These are phyloP conservation scores for Globisporangium solare DNA, from an alignment of 352 stramenopile genomes.

Conservation along the genomic window DNA sequence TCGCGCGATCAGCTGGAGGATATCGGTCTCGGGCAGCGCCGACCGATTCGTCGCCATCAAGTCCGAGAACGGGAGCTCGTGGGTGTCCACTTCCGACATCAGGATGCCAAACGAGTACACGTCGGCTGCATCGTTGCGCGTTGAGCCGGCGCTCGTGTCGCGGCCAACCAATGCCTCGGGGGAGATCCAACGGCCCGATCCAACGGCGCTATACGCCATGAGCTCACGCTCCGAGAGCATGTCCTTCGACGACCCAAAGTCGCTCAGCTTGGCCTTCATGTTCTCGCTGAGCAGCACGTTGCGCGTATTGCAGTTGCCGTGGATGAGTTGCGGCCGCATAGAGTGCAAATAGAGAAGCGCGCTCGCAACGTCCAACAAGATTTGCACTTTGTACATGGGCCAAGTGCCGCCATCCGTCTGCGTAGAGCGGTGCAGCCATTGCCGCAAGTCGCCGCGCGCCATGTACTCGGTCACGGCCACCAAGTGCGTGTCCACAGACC, in stretches of 20 bases:
- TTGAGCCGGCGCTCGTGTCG: conserved; percentile 30
- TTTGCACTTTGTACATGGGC: conserved; percentile 49
- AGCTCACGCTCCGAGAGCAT: conserved; percentile 52
- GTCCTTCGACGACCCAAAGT: conserved; percentile 58
- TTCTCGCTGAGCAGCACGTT: conserved; percentile 57
- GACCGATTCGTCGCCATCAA: conserved; percentile 56
- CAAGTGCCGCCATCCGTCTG: conserved; percentile 37
- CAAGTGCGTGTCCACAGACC: conserved; percentile 64
- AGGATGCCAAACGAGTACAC: conserved; percentile 71
- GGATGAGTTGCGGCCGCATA: conserved; percentile 46
- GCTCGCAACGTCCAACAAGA: conserved; percentile 56
- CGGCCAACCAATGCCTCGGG: conserved; percentile 57
- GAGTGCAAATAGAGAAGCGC: conserved; percentile 67
- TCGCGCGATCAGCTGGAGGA: conserved; percentile 63
- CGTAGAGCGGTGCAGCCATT: conserved; percentile 56
- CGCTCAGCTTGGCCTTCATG: conserved; percentile 61
- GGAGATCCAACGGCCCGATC: conserved; percentile 65
- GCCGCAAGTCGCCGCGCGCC: conserved; percentile 56
- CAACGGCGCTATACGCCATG: conserved; percentile 59
- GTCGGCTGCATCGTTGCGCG: conserved; percentile 26
- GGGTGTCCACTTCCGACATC: conserved; percentile 66
- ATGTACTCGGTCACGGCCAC: conserved; percentile 73
- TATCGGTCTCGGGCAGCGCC: conserved; percentile 50
- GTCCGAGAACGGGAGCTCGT: conserved; percentile 65
- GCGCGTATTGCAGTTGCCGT: conserved; percentile 63